Conservation (phyloP, 2,329 filamentous ascomycete species). For the Diaporthe aspalathi region DNA sequence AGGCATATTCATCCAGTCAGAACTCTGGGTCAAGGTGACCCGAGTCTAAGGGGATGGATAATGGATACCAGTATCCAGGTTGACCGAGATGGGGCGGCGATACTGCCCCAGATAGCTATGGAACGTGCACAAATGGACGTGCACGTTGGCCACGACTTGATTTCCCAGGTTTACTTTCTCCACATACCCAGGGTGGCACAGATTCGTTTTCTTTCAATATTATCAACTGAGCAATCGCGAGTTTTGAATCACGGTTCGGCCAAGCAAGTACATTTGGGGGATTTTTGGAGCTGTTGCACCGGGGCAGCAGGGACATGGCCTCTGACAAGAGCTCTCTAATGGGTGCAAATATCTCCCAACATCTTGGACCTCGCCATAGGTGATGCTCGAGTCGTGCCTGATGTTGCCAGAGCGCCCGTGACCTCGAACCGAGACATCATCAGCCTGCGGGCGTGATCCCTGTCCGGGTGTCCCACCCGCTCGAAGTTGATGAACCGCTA, state of each 20-base stretch:
- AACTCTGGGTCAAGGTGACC: constrained; percentile 45
- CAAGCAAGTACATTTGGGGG: background rate
- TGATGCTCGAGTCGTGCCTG: background rate
- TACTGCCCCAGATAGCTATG: constrained; percentile 2
- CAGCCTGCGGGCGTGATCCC: constrained; percentile 9
- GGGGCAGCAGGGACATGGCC: background rate
- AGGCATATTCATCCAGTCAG: constrained; percentile 47
- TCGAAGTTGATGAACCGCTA: constrained; percentile 14
- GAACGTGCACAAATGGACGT: too few species aligned
- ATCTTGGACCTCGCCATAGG: background rate
- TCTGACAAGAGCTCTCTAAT: background rate
- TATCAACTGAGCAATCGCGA: constrained; percentile 23
- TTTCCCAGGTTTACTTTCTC: background rate
- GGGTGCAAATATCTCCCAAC: background rate
- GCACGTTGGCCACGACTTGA: background rate
- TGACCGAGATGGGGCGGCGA: background rate
- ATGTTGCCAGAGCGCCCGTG: background rate
- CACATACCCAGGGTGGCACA: constrained; percentile 28
- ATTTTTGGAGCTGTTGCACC: background rate
- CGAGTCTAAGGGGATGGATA: constrained; percentile 30
- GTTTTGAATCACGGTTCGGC: background rate
- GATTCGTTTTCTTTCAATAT: background rate
- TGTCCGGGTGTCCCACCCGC: constrained; percentile 1
- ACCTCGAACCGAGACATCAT: too few species aligned
- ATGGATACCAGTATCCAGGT: too few species aligned